Percentiles rank a stretch among this genome's conserved stretches.
Conservation (phyloP, 2,329 filamentous ascomycete species). For the Ceratocystis destructans region DNA sequence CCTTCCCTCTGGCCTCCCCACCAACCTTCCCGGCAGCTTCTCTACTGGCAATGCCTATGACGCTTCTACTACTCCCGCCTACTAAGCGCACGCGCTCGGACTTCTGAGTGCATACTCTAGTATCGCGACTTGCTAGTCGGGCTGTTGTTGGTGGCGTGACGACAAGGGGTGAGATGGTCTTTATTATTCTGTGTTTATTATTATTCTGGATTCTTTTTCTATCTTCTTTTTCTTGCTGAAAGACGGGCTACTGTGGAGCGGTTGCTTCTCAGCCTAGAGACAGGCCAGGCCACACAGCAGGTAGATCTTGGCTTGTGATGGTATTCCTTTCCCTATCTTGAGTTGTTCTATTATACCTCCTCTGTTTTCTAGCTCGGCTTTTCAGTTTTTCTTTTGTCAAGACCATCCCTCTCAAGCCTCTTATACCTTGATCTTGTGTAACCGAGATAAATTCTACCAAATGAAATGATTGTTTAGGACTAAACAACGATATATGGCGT, state of each 20-base stretch:
- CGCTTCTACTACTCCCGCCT: neutral
- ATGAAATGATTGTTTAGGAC: slow-evolving; percentile 8
- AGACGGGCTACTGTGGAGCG: neutral
- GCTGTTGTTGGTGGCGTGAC: neutral
- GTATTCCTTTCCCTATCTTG: neutral
- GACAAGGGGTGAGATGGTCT: neutral
- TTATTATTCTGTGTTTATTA: slow-evolving; percentile 12
- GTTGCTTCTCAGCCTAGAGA: neutral
- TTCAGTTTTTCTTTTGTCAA: slow-evolving; percentile 4
- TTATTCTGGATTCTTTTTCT: slow-evolving; percentile 11
- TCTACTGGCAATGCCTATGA: slow-evolving; percentile 2
- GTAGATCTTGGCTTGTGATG: neutral
- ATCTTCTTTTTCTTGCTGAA: neutral
- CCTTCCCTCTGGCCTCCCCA: neutral
- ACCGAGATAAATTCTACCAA: neutral
- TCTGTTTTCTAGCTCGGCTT: neutral
- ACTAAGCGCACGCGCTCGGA: too few species aligned
- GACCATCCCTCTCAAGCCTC: neutral
- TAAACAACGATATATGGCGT: neutral
- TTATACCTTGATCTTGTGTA: neutral
- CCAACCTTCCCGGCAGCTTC: neutral
- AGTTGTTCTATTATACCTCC: neutral
- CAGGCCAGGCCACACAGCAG: neutral
- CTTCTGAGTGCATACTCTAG: neutral
- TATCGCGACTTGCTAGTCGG: neutral